Evolutionary conservation across 2,329 filamentous ascomycete genomes (phyloP).

Genomic region (Ophiostoma piceae): DNA sequence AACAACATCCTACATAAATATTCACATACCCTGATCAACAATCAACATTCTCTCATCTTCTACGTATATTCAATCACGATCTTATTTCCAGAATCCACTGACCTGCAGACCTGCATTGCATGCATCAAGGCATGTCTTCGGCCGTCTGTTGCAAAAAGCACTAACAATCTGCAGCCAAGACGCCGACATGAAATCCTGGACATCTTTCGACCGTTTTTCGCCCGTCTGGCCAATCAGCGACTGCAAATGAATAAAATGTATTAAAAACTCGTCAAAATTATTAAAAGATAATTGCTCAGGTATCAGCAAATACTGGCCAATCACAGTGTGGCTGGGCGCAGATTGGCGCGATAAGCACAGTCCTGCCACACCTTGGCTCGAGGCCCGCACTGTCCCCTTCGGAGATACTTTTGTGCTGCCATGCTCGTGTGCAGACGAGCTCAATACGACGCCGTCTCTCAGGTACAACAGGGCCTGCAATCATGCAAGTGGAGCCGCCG

Average conservation of each 20-base stretch:
- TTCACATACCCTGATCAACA: not conserved
- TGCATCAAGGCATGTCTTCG: conserved; percentile 8
- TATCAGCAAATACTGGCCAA: conserved; percentile 1
- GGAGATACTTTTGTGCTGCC: not conserved
- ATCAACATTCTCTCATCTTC: not conserved
- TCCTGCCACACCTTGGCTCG: not conserved
- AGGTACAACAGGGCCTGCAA: not conserved
- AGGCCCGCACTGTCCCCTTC: not conserved
- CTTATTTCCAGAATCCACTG: not conserved
- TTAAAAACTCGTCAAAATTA: not conserved
- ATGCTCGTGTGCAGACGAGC: not conserved
- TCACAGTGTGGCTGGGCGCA: not conserved
- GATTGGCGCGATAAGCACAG: conserved; percentile 22
- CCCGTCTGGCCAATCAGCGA: not conserved
- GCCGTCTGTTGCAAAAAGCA: not conserved
- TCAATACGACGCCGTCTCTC: not conserved
- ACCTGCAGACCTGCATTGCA: conserved; percentile 9
- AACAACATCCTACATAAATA: not conserved
- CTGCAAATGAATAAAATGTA: not conserved
- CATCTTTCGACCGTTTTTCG: not conserved
- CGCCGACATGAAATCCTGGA: not conserved
- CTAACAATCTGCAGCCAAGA: conserved; percentile 8
- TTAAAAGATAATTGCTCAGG: not conserved
- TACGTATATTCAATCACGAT: conserved; percentile 8
- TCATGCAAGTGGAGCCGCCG: not conserved